Evolutionary conservation across 768 basidiomycete genomes (phyloP), one percentile per base, ranked within the genome.

Genomic region (Russula emetica): DNA sequence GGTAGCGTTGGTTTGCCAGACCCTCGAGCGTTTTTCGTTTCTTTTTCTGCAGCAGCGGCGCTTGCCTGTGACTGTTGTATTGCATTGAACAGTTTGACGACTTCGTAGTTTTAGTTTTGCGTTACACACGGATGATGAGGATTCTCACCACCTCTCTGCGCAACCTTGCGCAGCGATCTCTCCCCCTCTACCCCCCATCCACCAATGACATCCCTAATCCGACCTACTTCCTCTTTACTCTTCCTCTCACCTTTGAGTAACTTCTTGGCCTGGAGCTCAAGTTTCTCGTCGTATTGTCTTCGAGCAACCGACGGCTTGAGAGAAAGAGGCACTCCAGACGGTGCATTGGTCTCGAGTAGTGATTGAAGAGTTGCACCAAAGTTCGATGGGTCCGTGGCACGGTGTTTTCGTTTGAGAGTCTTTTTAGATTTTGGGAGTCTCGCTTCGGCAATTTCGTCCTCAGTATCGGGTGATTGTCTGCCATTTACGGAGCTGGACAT

Each of bases 151-250:
- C 90, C 90, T 72, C 90, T 79, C 76, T 87, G 97, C 67, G 87
- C 96, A 74, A 83, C 92, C 79, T 88, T 98, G 73, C 82, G 84
- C 70, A 85, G 78, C 63, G 81, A 87, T 74, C 83, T 83, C 77
- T 87, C 92, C 74, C 83, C 84, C 74, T 90, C 89, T 14, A 82
- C 88, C 34, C 90, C 94, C 94, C 94, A 97, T 47, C 92, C 93
- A 62, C 86, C 91, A 72, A 90, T 92, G 18, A 85, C 83, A 72
- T 88, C 86, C 45, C 76, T 81, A 67, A 88, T 80, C 61, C 84
- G 77, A 14, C 83, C 83, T 66, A 78, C 84, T 67, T 90, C 88
- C 67, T 90, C 88, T 67, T 80, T 87, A 66, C 86, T 88, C 71
- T 85, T 89, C 73, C 79, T 84, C 70, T 90, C 90, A 28, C 83